These are phyloP conservation scores for Waitea zeae DNA, from an alignment of 1,284 basidiomycete species.

Conservation along the genomic window DNA sequence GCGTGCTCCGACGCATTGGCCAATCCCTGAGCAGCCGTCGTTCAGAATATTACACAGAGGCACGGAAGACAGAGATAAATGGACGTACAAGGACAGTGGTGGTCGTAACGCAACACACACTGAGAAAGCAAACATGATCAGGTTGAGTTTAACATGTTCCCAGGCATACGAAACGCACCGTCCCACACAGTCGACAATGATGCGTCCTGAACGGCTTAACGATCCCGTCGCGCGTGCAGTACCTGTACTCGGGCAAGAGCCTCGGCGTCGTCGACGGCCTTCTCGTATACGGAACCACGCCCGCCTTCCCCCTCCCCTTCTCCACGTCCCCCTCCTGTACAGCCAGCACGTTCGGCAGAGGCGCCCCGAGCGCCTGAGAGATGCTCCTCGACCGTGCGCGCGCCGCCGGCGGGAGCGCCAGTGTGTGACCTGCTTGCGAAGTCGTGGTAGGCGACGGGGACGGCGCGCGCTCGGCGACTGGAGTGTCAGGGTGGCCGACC, in stretches of 20 bases:
- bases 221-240: conserved; percentile 36
- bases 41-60: conserved; percentile 1
- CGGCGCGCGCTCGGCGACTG: conserved; percentile 8
- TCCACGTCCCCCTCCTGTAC: no score
- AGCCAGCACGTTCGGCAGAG: no score
- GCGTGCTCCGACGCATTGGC: conserved; percentile 67
- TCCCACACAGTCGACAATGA: conserved; percentile 61
- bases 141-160: not conserved
- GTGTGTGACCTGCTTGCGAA: conserved; percentile 1
- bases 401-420: conserved; percentile 1
- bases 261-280: conserved; percentile 28
- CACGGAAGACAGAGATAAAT: not conserved
- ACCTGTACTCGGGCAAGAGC: conserved; percentile 36
- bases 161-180: conserved; percentile 20
- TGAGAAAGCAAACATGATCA: no score
- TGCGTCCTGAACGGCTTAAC: conserved; percentile 58
- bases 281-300: no score
- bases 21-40: conserved; percentile 37
- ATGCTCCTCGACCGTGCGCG: not conserved
- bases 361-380: no score
- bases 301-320: no score
- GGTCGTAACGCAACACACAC: conserved; percentile 61
- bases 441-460: conserved; percentile 12
- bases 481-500: not conserved
- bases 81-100: conserved; percentile 69